A percentile compares a stretch with the other conserved stretches of the same genome.
phyloP scores from a whole-genome alignment of 306 rosid species.

The Arachis stenosperma region DNA sequence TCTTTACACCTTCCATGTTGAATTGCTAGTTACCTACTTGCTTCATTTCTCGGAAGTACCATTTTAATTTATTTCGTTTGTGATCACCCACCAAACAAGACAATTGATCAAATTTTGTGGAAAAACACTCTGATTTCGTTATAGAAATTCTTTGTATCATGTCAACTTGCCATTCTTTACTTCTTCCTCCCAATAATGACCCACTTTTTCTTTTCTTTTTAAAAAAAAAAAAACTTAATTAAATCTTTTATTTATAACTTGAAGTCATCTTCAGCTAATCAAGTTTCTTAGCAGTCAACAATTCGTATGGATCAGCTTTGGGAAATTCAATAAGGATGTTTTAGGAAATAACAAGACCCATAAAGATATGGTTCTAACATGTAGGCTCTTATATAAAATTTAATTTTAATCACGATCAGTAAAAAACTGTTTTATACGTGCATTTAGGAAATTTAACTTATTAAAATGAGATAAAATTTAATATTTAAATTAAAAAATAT shows the following conservation, averaged over 20 bases:
- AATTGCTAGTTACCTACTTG: background rate
- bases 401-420: no score
- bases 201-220: background rate
- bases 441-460: no score
- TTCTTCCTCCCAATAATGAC: background rate
- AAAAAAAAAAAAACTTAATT: no score
- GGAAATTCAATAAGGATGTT: no score
- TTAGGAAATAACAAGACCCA: no score
- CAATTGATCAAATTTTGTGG: background rate
- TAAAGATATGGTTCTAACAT: no score
- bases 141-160: background rate
- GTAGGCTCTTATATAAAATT: no score
- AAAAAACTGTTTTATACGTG: no score
- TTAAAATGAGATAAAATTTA: no score
- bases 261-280: conserved; percentile 19
- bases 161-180: background rate
- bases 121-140: background rate
- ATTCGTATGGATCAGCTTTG: no score
- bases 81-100: conserved; percentile 5
- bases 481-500: no score
- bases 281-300: background rate
- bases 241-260: background rate
- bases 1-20: conserved; percentile 14
- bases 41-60: background rate
- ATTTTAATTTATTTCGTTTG: background rate